Evolutionary conservation across 2,329 filamentous ascomycete species (phyloP).

Genomic region (Xylaria arbuscula): DNA sequence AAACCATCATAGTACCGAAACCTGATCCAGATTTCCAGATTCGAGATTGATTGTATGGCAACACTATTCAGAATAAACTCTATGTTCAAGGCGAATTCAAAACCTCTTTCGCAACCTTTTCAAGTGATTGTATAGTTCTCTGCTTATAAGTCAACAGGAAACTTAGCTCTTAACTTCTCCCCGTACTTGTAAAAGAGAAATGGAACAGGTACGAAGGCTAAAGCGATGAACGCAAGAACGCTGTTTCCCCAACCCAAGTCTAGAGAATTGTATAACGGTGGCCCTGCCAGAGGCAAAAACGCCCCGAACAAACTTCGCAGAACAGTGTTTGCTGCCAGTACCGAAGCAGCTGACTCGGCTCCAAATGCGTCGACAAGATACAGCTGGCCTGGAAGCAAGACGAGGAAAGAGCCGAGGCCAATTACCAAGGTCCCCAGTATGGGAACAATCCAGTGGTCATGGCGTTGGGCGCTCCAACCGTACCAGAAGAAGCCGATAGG

Average conservation of each 20-base stretch:
- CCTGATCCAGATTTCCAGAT: too few species aligned
- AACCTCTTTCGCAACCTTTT: too few species aligned
- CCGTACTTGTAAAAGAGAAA: conserved; percentile 33
- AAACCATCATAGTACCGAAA: too few species aligned
- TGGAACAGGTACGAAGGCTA: conserved; percentile 31
- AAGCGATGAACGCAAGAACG: conserved; percentile 28
- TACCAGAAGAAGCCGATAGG: conserved; percentile 35
- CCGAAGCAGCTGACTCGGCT: conserved; percentile 34
- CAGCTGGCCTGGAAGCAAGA: conserved; percentile 34
- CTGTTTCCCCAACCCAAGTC: conserved; percentile 36
- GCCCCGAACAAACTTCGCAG: conserved; percentile 32
- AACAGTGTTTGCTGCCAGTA: conserved; percentile 31
- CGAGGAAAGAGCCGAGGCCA: conserved; percentile 32
- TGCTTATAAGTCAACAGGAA: background rate
- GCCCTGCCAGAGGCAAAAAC: conserved; percentile 36
- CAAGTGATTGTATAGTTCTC: too few species aligned
- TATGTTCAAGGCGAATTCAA: too few species aligned
- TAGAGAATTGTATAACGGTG: conserved; percentile 31
- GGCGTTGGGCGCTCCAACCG: conserved; percentile 31
- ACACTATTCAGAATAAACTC: too few species aligned
- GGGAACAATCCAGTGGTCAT: conserved; percentile 34
- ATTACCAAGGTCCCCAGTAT: conserved; percentile 30
- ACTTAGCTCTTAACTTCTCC: background rate
- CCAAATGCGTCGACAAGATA: conserved; percentile 37
- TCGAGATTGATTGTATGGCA: too few species aligned